These are phyloP conservation scores for Orbilia ellipsospora DNA, from an alignment of 2,329 filamentous ascomycete genomes.

Conservation along the genomic window DNA sequence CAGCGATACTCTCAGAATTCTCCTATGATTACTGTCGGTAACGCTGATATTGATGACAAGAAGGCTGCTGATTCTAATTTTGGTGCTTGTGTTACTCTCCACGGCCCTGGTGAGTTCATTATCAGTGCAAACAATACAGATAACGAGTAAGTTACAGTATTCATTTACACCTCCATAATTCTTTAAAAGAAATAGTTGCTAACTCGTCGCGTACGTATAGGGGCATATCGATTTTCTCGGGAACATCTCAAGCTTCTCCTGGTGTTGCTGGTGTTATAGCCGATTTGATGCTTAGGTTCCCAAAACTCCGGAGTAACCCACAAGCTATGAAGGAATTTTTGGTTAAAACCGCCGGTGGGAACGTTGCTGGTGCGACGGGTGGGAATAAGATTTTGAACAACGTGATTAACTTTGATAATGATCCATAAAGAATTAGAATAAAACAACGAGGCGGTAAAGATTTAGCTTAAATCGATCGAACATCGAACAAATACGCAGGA, in stretches of 20 bases:
- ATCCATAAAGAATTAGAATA: background rate
- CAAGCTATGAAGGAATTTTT: conserved; percentile 11
- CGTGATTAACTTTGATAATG: background rate
- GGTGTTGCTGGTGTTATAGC: conserved; percentile 17
- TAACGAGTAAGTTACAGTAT: background rate
- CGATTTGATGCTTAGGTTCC: conserved; percentile 12
- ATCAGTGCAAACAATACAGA: conserved; percentile 66
- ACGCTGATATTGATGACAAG: conserved; percentile 61
- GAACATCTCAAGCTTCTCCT: conserved; percentile 19
- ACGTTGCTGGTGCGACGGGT: conserved; percentile 6
- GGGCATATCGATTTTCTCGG: conserved; percentile 4
- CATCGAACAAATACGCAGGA: too few relatives aligned
- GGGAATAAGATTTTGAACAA: conserved; percentile 11
- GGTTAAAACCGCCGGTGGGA: conserved; percentile 1
- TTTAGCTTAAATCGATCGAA: background rate
- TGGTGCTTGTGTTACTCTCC: conserved; percentile 68
- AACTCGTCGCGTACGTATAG: background rate
- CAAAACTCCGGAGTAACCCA: conserved; percentile 4
- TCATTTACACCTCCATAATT: background rate
- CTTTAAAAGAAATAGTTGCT: background rate
- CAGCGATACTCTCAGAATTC: conserved; percentile 62
- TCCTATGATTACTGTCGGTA: conserved; percentile 63
- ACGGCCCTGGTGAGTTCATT: conserved; percentile 69
- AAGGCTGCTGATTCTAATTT: conserved; percentile 64
- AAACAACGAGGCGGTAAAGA: background rate